Evolutionary conservation across 441 rosid species (phyloP), one percentile per base, ranked within the genome.

Genomic region (Pelargonium exstipulatum): DNA sequence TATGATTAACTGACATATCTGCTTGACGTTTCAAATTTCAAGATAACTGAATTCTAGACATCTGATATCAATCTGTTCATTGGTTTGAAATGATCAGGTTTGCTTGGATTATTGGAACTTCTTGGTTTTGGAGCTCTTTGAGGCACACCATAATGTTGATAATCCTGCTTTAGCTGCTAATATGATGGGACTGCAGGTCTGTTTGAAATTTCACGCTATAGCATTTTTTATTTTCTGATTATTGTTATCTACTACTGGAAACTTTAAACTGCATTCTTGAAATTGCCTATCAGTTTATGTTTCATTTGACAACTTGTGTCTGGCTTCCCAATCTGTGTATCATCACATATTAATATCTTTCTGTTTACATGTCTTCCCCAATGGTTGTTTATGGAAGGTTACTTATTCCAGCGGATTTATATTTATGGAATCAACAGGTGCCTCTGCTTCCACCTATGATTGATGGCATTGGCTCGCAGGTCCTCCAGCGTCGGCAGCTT

Each of bases 101-200:
- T 96, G 99, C 85, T 82, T 96, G 95, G 99, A 96, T 74, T 96
- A 93, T 65, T 96, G 99, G 98, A 96, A 96, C 72, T 74, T 88
- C 46, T 82, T 91, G 76, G 99, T 96, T 69, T 80, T 84, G 85
- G 97, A 91, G 86, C 93, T 93, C 24, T 96, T 91, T 79, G 93
- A 91, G 77, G 86, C 90, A 29, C 95, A 87, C 66, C 87, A 88
- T 79, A 96, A 88, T 83, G 66, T 89, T 65, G 98, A 93, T 72
- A 90, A 88, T 82, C 95, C 97, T 69, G 90, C 92, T 24, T 88
- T 86, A 2, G 73, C 91, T 64, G 90, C 80, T 62, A 88, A 74
- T 81, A 75, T 91, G 90, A 89, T 87, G 90, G 96, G 97, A 73
- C 73, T 96, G 74, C 97, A 86, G 92, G 98, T 95, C 80, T 51